Evolutionary conservation across 1,284 basidiomycete species (phyloP).

Genomic region (Hymenochaete sp.): DNA sequence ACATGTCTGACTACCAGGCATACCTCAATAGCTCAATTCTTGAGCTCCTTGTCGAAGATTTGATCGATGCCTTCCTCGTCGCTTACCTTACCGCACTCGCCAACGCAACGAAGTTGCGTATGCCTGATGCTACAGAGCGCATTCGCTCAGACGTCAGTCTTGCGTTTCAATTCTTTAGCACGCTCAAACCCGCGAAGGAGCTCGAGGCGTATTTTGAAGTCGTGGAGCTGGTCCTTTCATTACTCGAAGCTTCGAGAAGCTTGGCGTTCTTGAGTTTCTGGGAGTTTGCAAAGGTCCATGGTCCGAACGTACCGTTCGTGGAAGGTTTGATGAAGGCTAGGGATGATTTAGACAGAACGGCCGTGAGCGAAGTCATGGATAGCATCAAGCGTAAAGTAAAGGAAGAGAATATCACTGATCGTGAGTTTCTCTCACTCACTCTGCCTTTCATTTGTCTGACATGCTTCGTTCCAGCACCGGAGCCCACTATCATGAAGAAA

Average conservation of each 20-base stretch:
- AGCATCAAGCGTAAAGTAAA: slow-evolving; percentile 87
- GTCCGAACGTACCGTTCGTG: slow-evolving; percentile 87
- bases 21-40: slow-evolving; percentile 89
- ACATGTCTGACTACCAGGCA: slow-evolving; percentile 86
- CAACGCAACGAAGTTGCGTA: slow-evolving; percentile 78
- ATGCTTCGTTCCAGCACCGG: slow-evolving; percentile 40
- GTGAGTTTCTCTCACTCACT: slow-evolving; percentile 31
- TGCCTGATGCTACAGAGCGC: slow-evolving; percentile 76
- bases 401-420: slow-evolving; percentile 76
- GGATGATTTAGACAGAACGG: slow-evolving; percentile 83
- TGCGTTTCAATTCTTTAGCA: slow-evolving; percentile 75
- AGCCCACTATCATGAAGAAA: slow-evolving; percentile 83
- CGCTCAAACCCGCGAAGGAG: slow-evolving; percentile 73
- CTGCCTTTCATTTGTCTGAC: slow-evolving; percentile 9
- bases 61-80: slow-evolving; percentile 87
- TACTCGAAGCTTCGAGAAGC: slow-evolving; percentile 86
- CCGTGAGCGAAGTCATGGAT: slow-evolving; percentile 91
- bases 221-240: slow-evolving; percentile 74
- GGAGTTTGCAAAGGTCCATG: slow-evolving; percentile 93
- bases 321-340: slow-evolving; percentile 85
- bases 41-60: slow-evolving; percentile 88
- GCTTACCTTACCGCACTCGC: slow-evolving; percentile 85
- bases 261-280: slow-evolving; percentile 94
- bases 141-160: slow-evolving; percentile 78
- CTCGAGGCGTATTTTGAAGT: slow-evolving; percentile 82